phyloP scores from a whole-genome alignment of 352 stramenopile species.

The Aphanomyces euteiches region DNA sequence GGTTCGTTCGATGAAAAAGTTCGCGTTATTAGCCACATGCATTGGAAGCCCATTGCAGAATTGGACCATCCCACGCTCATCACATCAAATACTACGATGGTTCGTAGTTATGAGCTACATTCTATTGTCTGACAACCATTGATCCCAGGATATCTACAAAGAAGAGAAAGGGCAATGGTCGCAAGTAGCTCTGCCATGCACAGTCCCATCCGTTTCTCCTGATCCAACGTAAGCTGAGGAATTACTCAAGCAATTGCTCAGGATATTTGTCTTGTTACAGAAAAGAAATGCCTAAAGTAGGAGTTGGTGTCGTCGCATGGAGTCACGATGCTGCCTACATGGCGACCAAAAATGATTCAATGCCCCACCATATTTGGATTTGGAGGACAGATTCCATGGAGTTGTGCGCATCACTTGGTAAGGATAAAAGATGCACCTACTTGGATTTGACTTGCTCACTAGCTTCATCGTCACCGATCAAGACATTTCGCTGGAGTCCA shows the following conservation, averaged over 20 bases:
- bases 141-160: conserved; percentile 1
- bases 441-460: too few species aligned
- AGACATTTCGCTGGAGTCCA: conserved; percentile 63
- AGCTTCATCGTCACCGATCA: conserved; percentile 39
- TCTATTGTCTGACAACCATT: not conserved
- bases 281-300: conserved; percentile 67
- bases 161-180: conserved; percentile 11
- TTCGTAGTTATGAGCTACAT: not conserved
- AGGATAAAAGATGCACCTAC: not conserved
- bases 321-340: conserved; percentile 65
- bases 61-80: conserved; percentile 49
- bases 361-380: conserved; percentile 83
- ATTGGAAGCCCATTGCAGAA: conserved; percentile 69
- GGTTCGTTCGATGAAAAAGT: conserved; percentile 78
- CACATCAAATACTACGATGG: not conserved
- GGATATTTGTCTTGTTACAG: conserved; percentile 33
- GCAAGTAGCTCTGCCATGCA: conserved; percentile 46
- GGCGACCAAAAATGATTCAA: conserved; percentile 74
- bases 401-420: conserved; percentile 43
- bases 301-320: conserved; percentile 61
- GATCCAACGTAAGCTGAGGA: conserved; percentile 55
- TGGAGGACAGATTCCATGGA: conserved; percentile 73
- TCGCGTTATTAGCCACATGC: conserved; percentile 67
- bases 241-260: not conserved
- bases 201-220: conserved; percentile 54